Percentiles rank a stretch among this genome's conserved stretches.
Evolutionary conservation across 345 rosid genomes (phyloP).

Genomic region (Atalantia buxifolia): DNA sequence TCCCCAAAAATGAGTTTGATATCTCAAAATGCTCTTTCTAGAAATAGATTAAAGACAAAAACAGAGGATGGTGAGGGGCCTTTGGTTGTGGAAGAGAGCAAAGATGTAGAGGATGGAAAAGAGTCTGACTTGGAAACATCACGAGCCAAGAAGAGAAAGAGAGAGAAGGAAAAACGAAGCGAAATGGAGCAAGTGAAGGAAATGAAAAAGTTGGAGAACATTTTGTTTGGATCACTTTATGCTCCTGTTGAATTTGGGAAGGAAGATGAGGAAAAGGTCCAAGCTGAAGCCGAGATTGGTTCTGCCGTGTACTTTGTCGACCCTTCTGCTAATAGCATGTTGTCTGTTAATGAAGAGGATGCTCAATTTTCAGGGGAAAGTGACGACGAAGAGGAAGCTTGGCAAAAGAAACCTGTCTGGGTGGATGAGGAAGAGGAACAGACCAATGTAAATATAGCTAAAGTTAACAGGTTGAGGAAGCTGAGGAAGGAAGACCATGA

Average conservation of each 20-base stretch:
- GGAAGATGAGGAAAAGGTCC: constrained; percentile 25
- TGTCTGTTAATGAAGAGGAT: constrained; percentile 37
- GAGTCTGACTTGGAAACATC: constrained; percentile 30
- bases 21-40: constrained; percentile 54
- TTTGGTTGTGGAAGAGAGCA: constrained; percentile 20
- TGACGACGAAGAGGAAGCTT: constrained; percentile 36
- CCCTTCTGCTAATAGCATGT: constrained; percentile 34
- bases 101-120: constrained; percentile 28
- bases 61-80: constrained; percentile 29
- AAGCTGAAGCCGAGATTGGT: constrained; percentile 26
- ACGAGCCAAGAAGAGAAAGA: constrained; percentile 59
- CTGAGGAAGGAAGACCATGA: constrained; percentile 82
- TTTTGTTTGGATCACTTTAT: constrained; percentile 74
- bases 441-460: constrained; percentile 49
- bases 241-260: constrained; percentile 76
- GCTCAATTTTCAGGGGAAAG: constrained; percentile 27
- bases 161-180: constrained; percentile 38
- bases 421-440: constrained; percentile 87
- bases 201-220: constrained; percentile 69
- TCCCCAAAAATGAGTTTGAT: constrained; percentile 50
- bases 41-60: constrained; percentile 30
- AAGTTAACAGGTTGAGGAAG: constrained; percentile 78
- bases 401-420: constrained; percentile 67
- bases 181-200: constrained; percentile 54
- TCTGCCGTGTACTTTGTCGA: constrained; percentile 61